phyloP scores from a whole-genome alignment of 192 early-diverging fungal genomes.

The Geosiphon pyriformis region DNA sequence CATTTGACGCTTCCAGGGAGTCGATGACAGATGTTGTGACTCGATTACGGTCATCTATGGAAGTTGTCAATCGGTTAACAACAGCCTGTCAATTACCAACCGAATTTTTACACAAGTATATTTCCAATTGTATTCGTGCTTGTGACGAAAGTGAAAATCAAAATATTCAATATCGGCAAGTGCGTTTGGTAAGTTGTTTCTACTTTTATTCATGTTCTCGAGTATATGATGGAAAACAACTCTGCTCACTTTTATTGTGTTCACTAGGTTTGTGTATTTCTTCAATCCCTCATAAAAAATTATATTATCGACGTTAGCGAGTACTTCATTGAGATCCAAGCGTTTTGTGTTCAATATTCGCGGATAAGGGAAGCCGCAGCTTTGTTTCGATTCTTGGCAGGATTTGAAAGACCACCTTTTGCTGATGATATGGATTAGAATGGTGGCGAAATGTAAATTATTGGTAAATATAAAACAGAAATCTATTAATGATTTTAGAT shows the following conservation, averaged over 20 bases:
- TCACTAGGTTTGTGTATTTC: slow-evolving; percentile 28
- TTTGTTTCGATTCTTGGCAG: slow-evolving; percentile 23
- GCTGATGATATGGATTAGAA: neutral
- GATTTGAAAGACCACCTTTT: neutral
- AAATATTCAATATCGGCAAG: slow-evolving; percentile 27
- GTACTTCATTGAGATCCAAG: slow-evolving; percentile 27
- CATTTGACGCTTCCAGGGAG: neutral
- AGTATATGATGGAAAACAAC: neutral
- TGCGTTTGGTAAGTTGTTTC: slow-evolving; percentile 26
- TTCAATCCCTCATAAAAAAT: slow-evolving; percentile 26
- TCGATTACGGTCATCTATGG: slow-evolving; percentile 24
- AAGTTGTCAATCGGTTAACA: slow-evolving; percentile 25
- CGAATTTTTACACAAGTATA: slow-evolving; percentile 26
- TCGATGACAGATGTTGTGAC: slow-evolving; percentile 13
- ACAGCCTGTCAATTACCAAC: slow-evolving; percentile 7
- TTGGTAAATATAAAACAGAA: too few species aligned
- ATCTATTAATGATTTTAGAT: too few species aligned
- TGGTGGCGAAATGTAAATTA: too few species aligned
- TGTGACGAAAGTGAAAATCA: slow-evolving; percentile 26
- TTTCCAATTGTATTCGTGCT: slow-evolving; percentile 29
- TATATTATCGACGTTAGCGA: slow-evolving; percentile 24
- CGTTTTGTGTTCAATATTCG: slow-evolving; percentile 30
- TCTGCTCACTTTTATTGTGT: neutral
- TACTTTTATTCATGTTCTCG: neutral
- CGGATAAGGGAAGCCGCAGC: slow-evolving; percentile 24